Evolutionary conservation across 225 moss, liverwort and hornwort species (phyloP).

Genomic region (Climacium dendroides): DNA sequence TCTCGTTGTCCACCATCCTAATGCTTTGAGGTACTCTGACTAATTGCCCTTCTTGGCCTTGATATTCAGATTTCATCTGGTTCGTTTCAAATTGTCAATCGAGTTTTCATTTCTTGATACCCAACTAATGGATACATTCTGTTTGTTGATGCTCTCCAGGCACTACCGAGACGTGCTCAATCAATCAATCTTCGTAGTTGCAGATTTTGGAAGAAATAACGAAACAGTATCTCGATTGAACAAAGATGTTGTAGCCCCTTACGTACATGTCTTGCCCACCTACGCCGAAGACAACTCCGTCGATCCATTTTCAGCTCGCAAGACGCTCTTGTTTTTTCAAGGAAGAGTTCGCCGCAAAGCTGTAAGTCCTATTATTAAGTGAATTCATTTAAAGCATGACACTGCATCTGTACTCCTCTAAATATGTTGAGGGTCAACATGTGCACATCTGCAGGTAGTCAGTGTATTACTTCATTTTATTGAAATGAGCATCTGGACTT

Average conservation of each 20-base stretch:
- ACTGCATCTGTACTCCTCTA: background rate
- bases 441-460: background rate
- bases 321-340: constrained; percentile 70
- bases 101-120: background rate
- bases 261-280: constrained; percentile 56
- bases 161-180: constrained; percentile 40
- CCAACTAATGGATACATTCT: background rate
- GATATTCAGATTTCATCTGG: background rate
- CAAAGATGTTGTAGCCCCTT: constrained; percentile 95
- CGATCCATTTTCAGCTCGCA: constrained; percentile 57
- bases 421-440: background rate
- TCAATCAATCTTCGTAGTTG: constrained; percentile 68
- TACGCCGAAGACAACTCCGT: constrained; percentile 19
- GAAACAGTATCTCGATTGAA: constrained; percentile 41
- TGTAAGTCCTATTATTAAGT: constrained; percentile 17
- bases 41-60: background rate
- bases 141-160: constrained; percentile 3
- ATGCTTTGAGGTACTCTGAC: constrained; percentile 54
- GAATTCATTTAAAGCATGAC: background rate
- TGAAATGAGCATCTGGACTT: background rate
- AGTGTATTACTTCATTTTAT: background rate
- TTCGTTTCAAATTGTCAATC: background rate
- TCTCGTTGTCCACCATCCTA: constrained; percentile 66
- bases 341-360: constrained; percentile 74
- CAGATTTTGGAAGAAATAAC: constrained; percentile 56